Conservation (phyloP, 2,329 filamentous ascomycete genomes). For the Epichloe gansuensis region DNA sequence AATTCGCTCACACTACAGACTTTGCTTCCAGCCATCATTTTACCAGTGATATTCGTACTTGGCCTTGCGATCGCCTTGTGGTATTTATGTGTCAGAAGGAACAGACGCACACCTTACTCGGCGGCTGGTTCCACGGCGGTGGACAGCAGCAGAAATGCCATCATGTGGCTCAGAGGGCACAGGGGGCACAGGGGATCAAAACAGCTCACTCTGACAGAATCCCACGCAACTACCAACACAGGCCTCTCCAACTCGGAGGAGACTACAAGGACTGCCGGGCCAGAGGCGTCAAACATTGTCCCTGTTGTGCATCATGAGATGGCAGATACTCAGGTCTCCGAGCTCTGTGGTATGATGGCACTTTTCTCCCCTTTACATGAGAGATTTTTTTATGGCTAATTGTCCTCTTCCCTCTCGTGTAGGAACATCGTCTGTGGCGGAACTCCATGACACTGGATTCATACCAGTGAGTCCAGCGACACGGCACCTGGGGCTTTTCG, state of each 20-base stretch:
- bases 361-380: background rate
- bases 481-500: background rate
- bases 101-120: conserved; percentile 16
- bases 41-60: conserved; percentile 4
- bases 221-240: background rate
- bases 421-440: conserved; percentile 31
- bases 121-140: conserved; percentile 29
- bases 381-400: background rate
- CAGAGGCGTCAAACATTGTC: background rate
- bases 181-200: conserved; percentile 22
- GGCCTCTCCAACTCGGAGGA: conserved; percentile 4
- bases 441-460: conserved; percentile 29
- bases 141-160: conserved; percentile 33
- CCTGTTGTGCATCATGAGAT: conserved; percentile 22
- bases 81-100: conserved; percentile 39
- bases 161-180: conserved; percentile 39
- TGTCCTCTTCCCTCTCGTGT: background rate
- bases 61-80: conserved; percentile 30
- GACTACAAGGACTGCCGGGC: no score
- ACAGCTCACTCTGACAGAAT: conserved; percentile 8
- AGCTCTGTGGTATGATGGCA: conserved; percentile 29
- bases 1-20: background rate
- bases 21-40: conserved; percentile 9
- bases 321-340: conserved; percentile 29
- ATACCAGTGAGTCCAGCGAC: conserved; percentile 1